Evolutionary conservation across 1,284 basidiomycete genomes (phyloP), one percentile per base, ranked within the genome.

Genomic region (Melampsora americana): DNA sequence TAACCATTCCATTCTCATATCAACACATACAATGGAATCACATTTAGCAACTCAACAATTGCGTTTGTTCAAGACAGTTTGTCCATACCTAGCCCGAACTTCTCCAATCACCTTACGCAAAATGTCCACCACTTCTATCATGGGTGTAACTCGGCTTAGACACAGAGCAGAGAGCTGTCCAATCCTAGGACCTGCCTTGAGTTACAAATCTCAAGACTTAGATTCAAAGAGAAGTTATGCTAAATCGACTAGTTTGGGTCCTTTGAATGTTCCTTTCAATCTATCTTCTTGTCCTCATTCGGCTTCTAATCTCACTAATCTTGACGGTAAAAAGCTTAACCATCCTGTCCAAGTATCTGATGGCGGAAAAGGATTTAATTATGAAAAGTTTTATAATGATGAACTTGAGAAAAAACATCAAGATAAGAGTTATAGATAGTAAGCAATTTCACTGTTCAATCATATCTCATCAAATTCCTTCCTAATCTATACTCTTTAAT

Each of bases 401-500:
- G 92, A 98, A 86, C 87, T 99, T 79, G 92, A 95, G 81, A 96
- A 95, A 88, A 99, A 99, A 86, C 96, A 98, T 86, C 87, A 93
- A 84, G 95, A 99, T 86, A 92, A 93, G 84, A 95, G 92, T n/a
- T 85, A 85, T 81, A 82, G 84, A 26, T 60, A 72, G 65, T 44
- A 65, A 42, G 50, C 30, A 39, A 53, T 18, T 16, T 72, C 18
- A 32, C n/a, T n/a, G n/a, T n/a, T n/a, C n/a, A n/a, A n/a, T n/a
- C n/a, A n/a, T n/a, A n/a, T n/a, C n/a, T n/a, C n/a, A n/a, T n/a
- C n/a, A n/a, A n/a, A n/a, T n/a, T n/a, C n/a, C n/a, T n/a, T n/a
- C n/a, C n/a, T n/a, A n/a, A 0, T 53, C 28, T 60, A 53, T 16
- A 23, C 26, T 18, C 28, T 94, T 81, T 98, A 99, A 88, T 32